Evolutionary conservation across 257 asterid genomes (phyloP).

Genomic region (Capsicum pubescens): DNA sequence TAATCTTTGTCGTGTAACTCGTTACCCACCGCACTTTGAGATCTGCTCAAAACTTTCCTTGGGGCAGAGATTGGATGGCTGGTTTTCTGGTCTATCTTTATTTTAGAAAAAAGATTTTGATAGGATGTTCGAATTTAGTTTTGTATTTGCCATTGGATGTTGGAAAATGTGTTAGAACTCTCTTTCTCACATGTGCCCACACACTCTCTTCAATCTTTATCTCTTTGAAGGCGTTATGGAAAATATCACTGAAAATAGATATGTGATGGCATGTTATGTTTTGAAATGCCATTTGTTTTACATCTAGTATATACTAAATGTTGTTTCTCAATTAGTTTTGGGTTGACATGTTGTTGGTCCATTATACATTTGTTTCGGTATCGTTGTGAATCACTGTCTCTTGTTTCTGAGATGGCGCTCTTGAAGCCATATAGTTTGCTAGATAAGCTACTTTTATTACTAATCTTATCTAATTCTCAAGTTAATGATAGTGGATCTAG

Average conservation of each 20-base stretch:
- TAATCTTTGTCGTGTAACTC: neutral
- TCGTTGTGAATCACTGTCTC: too few species aligned
- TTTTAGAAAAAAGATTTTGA: neutral
- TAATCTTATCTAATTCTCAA: too few species aligned
- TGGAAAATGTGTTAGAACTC: conserved; percentile 9
- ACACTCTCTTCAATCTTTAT: neutral
- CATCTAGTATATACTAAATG: neutral
- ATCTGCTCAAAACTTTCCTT: neutral
- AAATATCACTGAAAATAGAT: neutral
- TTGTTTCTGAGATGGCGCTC: too few species aligned
- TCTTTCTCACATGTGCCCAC: neutral
- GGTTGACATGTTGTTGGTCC: too few species aligned
- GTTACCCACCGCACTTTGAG: neutral
- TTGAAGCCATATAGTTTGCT: too few species aligned
- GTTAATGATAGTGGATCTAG: too few species aligned
- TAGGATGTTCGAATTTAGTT: neutral
- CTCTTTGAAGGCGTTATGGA: neutral
- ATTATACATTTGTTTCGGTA: too few species aligned
- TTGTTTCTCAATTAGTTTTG: neutral
- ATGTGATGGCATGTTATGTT: neutral
- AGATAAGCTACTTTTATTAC: too few species aligned
- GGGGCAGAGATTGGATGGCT: neutral
- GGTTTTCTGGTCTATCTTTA: neutral
- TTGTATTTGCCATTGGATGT: neutral
- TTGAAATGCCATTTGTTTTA: neutral